These are phyloP conservation scores for Herpetomonas tarakana DNA, from an alignment of 208 protist species.

Conservation along the genomic window DNA sequence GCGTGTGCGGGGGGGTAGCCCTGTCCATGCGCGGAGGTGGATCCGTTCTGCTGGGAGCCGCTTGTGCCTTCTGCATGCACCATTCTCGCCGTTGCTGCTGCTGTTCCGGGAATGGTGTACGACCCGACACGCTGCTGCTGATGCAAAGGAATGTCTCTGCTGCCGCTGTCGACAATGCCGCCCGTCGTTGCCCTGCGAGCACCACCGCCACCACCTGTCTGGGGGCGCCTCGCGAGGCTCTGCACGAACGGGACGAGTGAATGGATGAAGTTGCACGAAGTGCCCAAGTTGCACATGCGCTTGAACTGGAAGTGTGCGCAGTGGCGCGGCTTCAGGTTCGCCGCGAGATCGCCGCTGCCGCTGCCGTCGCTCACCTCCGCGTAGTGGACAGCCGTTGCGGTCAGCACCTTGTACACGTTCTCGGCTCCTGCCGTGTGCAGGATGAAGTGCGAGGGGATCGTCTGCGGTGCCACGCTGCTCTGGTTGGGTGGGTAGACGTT, in stretches of 20 bases:
- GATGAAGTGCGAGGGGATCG: conserved; percentile 53
- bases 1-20: no score
- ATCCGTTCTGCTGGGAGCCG: no score
- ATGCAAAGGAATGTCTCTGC: no score
- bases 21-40: no score
- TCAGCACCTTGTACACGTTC: conserved; percentile 25
- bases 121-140: no score
- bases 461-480: conserved; percentile 33
- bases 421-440: conserved; percentile 43
- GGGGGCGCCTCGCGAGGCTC: no score
- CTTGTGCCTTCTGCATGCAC: no score
- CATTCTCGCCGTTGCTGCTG: no score
- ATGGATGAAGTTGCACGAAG: conserved; percentile 67
- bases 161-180: no score
- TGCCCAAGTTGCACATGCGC: conserved; percentile 63
- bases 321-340: conserved; percentile 42
- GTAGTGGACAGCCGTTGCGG: not conserved
- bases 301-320: conserved; percentile 85
- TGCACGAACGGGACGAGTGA: conserved; percentile 62
- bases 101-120: no score
- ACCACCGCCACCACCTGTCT: no score
- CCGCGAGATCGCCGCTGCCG: conserved; percentile 4
- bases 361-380: conserved; percentile 2
- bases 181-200: no score
- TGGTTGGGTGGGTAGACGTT: conserved; percentile 61